Percentiles rank a stretch among this genome's conserved stretches.
These are phyloP conservation scores for Xerophyta viscosa DNA, from an alignment of 106 monocot genomes.

Conservation along the genomic window DNA sequence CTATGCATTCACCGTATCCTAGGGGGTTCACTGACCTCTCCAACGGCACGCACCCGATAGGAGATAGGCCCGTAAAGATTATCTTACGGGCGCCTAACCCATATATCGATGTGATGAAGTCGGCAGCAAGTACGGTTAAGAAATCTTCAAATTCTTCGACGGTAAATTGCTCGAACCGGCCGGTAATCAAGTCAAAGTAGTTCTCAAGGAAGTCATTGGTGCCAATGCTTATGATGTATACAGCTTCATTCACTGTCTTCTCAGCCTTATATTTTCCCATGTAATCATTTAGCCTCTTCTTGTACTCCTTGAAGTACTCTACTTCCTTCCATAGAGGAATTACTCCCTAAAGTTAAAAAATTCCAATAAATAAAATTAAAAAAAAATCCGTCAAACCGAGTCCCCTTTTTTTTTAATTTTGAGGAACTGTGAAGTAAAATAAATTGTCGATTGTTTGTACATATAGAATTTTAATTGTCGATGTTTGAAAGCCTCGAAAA, in stretches of 20 bases:
- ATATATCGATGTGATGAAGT: constrained; percentile 51
- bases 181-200: constrained; percentile 34
- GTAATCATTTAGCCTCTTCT: constrained; percentile 9
- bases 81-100: constrained; percentile 62
- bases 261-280: constrained; percentile 18
- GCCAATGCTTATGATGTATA: constrained; percentile 57
- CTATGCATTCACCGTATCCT: constrained; percentile 24
- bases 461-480: too few species aligned
- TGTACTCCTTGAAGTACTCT: constrained; percentile 55
- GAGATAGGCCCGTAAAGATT: constrained; percentile 38
- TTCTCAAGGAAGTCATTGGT: constrained; percentile 76
- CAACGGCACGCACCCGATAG: constrained; percentile 81
- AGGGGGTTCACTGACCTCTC: constrained; percentile 50
- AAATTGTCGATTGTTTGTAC: too few species aligned
- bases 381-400: too few species aligned
- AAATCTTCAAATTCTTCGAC: constrained; percentile 42
- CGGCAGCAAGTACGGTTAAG: constrained; percentile 33
- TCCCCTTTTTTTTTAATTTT: too few species aligned
- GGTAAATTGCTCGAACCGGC: constrained; percentile 27
- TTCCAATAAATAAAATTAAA: too few species aligned
- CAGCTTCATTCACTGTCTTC: constrained; percentile 30
- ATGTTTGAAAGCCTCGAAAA: too few species aligned
- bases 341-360: constrained; percentile 15
- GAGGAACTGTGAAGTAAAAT: too few species aligned
- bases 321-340: constrained; percentile 61